Conservation (phyloP, 768 basidiomycete genomes). For the Rhizopogon vesiculosus region DNA sequence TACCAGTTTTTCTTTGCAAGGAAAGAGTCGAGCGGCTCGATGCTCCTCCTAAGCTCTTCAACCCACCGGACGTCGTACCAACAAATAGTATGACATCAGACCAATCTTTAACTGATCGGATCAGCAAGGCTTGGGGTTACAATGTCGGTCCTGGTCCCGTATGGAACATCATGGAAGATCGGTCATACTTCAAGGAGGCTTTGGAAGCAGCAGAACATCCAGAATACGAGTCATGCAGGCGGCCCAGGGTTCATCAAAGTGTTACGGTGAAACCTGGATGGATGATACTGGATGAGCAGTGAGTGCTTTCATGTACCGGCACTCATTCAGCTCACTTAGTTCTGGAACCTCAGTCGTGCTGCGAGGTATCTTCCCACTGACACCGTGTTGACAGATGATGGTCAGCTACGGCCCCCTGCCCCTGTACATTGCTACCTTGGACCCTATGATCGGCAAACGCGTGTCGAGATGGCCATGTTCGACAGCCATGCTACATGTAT, state of each 20-base stretch:
- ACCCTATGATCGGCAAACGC: constrained; percentile 50
- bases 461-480: constrained; percentile 48
- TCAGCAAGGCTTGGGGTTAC: constrained; percentile 68
- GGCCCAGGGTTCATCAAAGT: constrained; percentile 55
- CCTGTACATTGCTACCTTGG: constrained; percentile 63
- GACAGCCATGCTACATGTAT: constrained; percentile 55
- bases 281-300: constrained; percentile 45
- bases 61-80: constrained; percentile 30
- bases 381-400: constrained; percentile 43
- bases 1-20: constrained; percentile 50
- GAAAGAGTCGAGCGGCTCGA: constrained; percentile 57
- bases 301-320: constrained; percentile 22
- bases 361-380: constrained; percentile 57
- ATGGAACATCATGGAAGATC: constrained; percentile 77
- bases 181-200: constrained; percentile 74
- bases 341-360: constrained; percentile 40
- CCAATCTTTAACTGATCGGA: constrained; percentile 42
- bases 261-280: constrained; percentile 41
- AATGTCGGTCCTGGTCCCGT: constrained; percentile 73
- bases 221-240: constrained; percentile 43
- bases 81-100: constrained; percentile 57
- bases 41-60: constrained; percentile 46
- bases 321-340: constrained; percentile 1
- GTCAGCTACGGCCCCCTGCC: constrained; percentile 46
- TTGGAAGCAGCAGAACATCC: constrained; percentile 17